These are phyloP conservation scores for Gracilaria vermiculophylla DNA, from an alignment of 23 red algal species.

Conservation along the genomic window DNA sequence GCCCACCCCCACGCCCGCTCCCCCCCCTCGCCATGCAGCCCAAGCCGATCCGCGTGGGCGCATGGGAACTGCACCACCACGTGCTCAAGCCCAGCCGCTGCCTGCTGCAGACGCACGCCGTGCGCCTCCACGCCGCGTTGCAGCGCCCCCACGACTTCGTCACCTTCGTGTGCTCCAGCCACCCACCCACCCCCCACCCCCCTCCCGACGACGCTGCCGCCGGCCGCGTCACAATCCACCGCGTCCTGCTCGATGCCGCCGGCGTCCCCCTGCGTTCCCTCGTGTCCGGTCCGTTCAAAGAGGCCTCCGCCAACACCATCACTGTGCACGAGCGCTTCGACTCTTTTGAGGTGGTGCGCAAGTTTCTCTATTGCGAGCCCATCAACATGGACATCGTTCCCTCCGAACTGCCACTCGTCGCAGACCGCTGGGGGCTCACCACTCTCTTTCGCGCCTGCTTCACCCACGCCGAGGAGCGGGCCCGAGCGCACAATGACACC, in stretches of 20 bases:
- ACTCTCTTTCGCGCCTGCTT: constrained; percentile 35
- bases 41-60: constrained; percentile 46
- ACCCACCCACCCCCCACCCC: constrained; percentile 20
- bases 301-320: constrained; percentile 21
- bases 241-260: constrained; percentile 29
- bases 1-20: neutral
- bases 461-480: constrained; percentile 18
- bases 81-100: constrained; percentile 29
- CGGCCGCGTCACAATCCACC: constrained; percentile 20
- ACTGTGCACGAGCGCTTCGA: constrained; percentile 33
- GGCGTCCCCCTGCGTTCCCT: constrained; percentile 23
- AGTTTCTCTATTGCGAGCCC: constrained; percentile 27
- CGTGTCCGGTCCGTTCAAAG: constrained; percentile 10
- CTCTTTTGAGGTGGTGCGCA: constrained; percentile 2
- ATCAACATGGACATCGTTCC: constrained; percentile 16
- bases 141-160: neutral
- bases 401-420: constrained; percentile 11
- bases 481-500: neutral
- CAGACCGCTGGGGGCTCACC: constrained; percentile 29
- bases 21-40: neutral
- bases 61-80: constrained; percentile 46
- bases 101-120: constrained; percentile 34
- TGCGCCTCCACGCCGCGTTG: constrained; percentile 1
- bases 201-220: neutral
- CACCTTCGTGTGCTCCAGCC: constrained; percentile 33